Base-by-base conservation (phyloP, 257 asterid species). In the Misopates orontium region DNA sequence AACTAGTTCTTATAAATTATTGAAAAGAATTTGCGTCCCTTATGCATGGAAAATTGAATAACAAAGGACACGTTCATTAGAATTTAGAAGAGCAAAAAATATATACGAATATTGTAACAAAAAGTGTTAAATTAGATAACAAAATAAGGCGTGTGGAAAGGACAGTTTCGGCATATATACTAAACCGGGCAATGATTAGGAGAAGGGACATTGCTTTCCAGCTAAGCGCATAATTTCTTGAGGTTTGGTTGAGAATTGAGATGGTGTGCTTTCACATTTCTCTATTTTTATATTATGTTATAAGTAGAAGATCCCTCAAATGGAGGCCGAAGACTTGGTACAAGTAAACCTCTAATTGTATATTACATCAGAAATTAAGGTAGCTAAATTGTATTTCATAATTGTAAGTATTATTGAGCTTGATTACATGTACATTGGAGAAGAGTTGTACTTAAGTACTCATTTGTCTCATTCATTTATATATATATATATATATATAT, bases 241-340 rank as follows among this genome's bases (percentile, higher is more conserved):
- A 55, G 62, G 73, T 75, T 73, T 40, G 64, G 70, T 51, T 31
- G 56, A 56, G 62, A 39, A 13, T 40, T 39, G 50, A 56, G 64
- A 49, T n/a, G 62, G 72, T 72, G 72, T 72, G 82, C 81, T 72
- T 40, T 67, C 72, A 58, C 17, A 56, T n/a, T 61, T 80, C 69
- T 44, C 44, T 45, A 36, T 32, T 19, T 39, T 4, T 64, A 23
- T 73, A 36, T 60, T 60, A 36, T 55, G 52, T 56, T 24, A 2
- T 56, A 49, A 63, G 64, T 64, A 36, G 64, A 47, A 62, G 23
- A 76, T 69, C 49, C 77, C 82, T 15, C 15, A 67, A 76, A 62
- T 45, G 49, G 58, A 62, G 78, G 28, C 56, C 19, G 21, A 77
- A 56, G 74, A 66, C 74, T 66, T 72, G 19, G 64, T 54, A 41